phyloP scores from a whole-genome alignment of 1,284 basidiomycete genomes.

The Taiwanofungus camphoratus region DNA sequence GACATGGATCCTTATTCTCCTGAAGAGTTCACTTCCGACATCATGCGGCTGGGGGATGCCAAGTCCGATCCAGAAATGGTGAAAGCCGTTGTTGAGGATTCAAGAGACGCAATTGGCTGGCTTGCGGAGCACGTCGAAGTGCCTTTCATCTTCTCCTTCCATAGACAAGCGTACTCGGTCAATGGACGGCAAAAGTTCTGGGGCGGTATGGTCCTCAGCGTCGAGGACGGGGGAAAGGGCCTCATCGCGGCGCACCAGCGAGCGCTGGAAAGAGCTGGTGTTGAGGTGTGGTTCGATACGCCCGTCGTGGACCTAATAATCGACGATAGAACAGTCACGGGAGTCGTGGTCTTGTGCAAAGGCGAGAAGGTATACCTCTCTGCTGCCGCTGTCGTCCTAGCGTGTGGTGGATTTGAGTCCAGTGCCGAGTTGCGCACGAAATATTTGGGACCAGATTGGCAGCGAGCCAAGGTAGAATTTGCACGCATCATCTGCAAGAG shows the following conservation, averaged over 20 bases:
- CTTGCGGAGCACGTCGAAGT: constrained; percentile 43
- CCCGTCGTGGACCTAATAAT: constrained; percentile 39
- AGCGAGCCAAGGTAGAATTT: constrained; percentile 42
- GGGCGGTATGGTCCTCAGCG: constrained; percentile 59
- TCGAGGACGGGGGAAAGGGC: constrained; percentile 60
- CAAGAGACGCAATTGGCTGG: constrained; percentile 52
- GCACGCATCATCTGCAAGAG: neutral
- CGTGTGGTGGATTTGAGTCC: constrained; percentile 62
- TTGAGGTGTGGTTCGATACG: constrained; percentile 52
- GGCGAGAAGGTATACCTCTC: constrained; percentile 33
- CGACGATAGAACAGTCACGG: constrained; percentile 33
- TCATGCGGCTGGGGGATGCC: constrained; percentile 51
- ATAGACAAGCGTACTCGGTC: constrained; percentile 62
- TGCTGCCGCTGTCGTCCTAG: constrained; percentile 46
- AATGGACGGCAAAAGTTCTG: constrained; percentile 59
- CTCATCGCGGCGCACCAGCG: constrained; percentile 51
- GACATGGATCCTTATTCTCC: constrained; percentile 55
- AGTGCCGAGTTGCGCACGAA: constrained; percentile 43
- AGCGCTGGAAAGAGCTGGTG: constrained; percentile 43
- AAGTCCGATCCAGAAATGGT: constrained; percentile 46
- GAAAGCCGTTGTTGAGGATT: constrained; percentile 46
- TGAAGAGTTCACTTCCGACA: constrained; percentile 48
- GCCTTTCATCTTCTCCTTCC: constrained; percentile 55
- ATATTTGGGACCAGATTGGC: constrained; percentile 52
- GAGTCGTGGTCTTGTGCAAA: constrained; percentile 37